Evolutionary conservation across 2,329 filamentous ascomycete genomes (phyloP), one percentile per base, ranked within the genome.

Genomic region (Scedosporium minutisporum): DNA sequence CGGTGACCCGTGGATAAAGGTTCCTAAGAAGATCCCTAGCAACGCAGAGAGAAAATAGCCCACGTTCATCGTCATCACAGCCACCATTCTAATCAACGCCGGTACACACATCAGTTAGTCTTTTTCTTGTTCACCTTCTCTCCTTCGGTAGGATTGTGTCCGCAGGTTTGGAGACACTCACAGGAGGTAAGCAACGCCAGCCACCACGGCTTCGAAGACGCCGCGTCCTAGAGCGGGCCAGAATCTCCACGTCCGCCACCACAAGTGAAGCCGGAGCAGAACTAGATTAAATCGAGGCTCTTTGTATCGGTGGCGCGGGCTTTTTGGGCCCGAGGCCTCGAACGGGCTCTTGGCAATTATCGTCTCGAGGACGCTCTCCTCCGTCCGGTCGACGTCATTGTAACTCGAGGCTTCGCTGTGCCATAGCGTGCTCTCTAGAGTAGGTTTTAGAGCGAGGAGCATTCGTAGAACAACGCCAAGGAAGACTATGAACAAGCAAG

Each of bases 401-500:
- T 60, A 58, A 27, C 60, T 63, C 25, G 57, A 62, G 10, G 18
- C 48, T 57, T 44, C 61, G 10, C 16, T 58, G 33, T 33, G 58
- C 10, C 53, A 57, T 90, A 48, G 9, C 44, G 44, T 48, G 44
- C 44, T 48, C 16, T 48, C 44, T 48, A 48, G 16, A 9, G 18
- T 21, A 4, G 44, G 18, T 21, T 48, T 48, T 6, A 48, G 16
- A 14, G 44, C 44, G 58, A 91, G 77, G 21, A 93, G 77, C 16
- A 78, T 75, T 57, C 90, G 87, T 70, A 87, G 84, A 60, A 87
- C 71, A 64, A 85, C 77, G 61, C 84, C 87, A 55, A 96, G 84
- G 55, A 87, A 66, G 72, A 96, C 86, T 62, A 96, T 80, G 74
- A 96, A 96, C 71, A 96, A 88, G 77, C 91, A 93, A 41, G 90